Conservation (phyloP, 2,329 filamentous ascomycete genomes). For the Venturia carpophila region DNA sequence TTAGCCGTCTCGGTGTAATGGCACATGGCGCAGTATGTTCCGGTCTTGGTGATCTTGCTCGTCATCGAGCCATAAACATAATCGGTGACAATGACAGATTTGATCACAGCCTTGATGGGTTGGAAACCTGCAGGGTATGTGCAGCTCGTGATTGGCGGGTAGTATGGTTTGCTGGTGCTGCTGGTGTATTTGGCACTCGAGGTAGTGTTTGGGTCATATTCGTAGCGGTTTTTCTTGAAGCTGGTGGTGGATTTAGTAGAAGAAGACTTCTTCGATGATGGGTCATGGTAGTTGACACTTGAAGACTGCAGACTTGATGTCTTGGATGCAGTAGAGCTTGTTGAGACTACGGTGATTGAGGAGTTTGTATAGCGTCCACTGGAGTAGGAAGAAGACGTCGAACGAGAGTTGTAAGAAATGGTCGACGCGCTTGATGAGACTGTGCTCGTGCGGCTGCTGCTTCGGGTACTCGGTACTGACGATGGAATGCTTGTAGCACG, state of each 20-base stretch:
- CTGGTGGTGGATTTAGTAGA: background rate
- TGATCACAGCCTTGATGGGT: slow-evolving; percentile 14
- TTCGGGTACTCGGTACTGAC: background rate
- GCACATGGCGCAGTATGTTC: slow-evolving; percentile 16
- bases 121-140: slow-evolving; percentile 4
- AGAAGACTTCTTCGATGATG: background rate
- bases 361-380: background rate
- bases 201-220: background rate
- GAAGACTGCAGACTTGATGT: background rate
- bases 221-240: background rate
- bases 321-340: background rate
- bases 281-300: background rate
- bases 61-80: slow-evolving; percentile 17
- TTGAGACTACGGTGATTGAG: background rate
- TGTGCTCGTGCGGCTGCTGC: background rate
- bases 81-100: background rate
- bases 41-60: slow-evolving; percentile 13
- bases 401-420: background rate
- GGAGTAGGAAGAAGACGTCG: background rate
- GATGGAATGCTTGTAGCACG: background rate
- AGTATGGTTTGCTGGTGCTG: slow-evolving; percentile 4
- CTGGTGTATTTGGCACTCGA: slow-evolving; percentile 1
- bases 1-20: slow-evolving; percentile 15
- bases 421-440: background rate
- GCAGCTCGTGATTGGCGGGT: background rate